Evolutionary conservation across 495 filamentous ascomycete genomes (phyloP), one percentile per base, ranked within the genome.

Genomic region (Tuber calosporum): DNA sequence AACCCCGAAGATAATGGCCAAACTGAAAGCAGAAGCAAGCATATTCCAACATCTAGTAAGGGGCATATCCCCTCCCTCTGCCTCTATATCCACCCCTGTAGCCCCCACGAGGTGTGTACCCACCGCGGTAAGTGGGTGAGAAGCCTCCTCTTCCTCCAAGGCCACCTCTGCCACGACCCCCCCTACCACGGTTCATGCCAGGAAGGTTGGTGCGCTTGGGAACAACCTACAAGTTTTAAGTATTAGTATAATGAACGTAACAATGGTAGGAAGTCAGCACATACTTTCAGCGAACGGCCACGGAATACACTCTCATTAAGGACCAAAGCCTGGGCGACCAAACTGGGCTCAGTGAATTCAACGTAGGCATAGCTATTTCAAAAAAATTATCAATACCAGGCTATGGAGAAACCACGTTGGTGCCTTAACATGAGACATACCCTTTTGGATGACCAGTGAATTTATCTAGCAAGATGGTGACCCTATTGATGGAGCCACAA

Each of bases 401-500:
- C 37, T 73, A 22, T 72, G 20, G 26, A 30, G 17, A 69, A 68
- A 41, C 30, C 39, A 76, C 13, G 11, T 62, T 36, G 17, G 42
- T 22, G 19, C 34, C 43, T 37, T 41, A 34, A 62, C 53, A 17
- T 68, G 66, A 73, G 74, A 86, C 92, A 81, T 84, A 98, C 94
- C 96, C 96, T 86, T 99, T 99, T 1, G 96, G 96, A 84, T 97
- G 94, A 74, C 96, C 95, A 19, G 93, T 94, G 81, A 97, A 97
- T 84, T 98, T 98, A 84, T 99, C 96, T 74, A 99, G 85, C 72
- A 99, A 85, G 72, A 99, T 99, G 5, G 96, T 99, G 68, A 99
- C 96, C 53, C 96, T 90, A 81, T 99, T 98, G 85, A 99, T 99
- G 72, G 91, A 93, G 53, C 96, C 96, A 80, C 93, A 96, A 86